A percentile compares a stretch with the other conserved stretches of the same genome.
Evolutionary conservation across 2,329 filamentous ascomycete species (phyloP).

Genomic region (Cercospora janseana): DNA sequence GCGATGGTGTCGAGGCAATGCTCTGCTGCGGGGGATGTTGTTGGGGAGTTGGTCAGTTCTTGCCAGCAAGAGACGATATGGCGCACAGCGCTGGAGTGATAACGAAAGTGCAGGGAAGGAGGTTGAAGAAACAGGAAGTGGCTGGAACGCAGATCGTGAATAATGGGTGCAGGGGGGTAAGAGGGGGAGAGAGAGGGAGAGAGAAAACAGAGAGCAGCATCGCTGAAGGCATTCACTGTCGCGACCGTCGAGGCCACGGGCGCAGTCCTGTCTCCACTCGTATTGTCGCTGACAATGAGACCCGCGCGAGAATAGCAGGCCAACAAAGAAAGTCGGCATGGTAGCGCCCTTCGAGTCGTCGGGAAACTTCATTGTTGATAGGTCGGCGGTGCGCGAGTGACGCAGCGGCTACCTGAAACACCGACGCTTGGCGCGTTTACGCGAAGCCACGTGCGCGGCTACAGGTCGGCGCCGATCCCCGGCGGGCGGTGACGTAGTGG

Average conservation of each 20-base stretch:
- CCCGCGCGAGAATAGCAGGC: slow-evolving; percentile 9
- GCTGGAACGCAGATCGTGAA: slow-evolving; percentile 8
- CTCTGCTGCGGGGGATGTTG: slow-evolving; percentile 1
- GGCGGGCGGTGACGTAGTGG: neutral
- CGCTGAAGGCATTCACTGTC: slow-evolving; percentile 1
- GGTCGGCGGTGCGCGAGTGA: slow-evolving; percentile 6
- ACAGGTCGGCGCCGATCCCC: neutral
- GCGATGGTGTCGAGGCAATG: neutral
- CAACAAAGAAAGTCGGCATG: slow-evolving; percentile 1
- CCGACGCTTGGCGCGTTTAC: neutral
- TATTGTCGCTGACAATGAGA: slow-evolving; percentile 7
- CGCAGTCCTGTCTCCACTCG: slow-evolving; percentile 2
- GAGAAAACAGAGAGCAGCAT: slow-evolving; percentile 1
- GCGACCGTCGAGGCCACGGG: too few relatives aligned
- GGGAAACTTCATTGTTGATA: slow-evolving; percentile 1
- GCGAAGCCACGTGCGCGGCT: neutral
- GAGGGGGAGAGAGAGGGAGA: too few relatives aligned
- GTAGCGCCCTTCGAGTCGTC: slow-evolving; percentile 12
- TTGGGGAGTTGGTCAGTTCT: slow-evolving; percentile 1
- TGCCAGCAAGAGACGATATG: slow-evolving; percentile 11
- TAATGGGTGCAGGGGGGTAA: too few relatives aligned
- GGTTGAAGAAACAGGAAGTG: slow-evolving; percentile 3
- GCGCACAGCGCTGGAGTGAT: slow-evolving; percentile 10
- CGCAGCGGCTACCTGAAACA: slow-evolving; percentile 14
- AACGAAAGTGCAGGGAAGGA: neutral